Conservation (phyloP, 768 basidiomycete genomes). For the Butyriboletus loyo region DNA sequence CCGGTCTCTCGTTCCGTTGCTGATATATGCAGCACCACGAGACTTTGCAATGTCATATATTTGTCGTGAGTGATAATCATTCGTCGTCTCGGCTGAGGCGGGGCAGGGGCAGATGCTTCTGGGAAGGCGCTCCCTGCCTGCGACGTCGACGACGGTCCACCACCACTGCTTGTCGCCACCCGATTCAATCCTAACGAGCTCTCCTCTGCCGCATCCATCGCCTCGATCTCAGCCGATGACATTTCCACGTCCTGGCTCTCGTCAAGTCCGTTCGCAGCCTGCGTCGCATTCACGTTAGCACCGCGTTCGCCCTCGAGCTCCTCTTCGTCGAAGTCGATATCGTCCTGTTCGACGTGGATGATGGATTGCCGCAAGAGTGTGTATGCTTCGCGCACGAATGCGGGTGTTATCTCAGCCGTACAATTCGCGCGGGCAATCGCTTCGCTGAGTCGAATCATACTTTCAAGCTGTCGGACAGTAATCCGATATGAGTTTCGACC, state of each 20-base stretch:
- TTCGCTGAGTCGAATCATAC: slow-evolving; percentile 96
- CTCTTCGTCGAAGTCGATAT: slow-evolving; percentile 96
- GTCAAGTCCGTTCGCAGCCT: slow-evolving; percentile 38
- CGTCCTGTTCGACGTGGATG: slow-evolving; percentile 99
- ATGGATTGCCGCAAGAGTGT: slow-evolving; percentile 93
- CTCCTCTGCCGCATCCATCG: slow-evolving; percentile 48
- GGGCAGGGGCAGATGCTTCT: slow-evolving; percentile 34
- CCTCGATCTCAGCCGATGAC: slow-evolving; percentile 57
- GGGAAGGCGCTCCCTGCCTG: slow-evolving; percentile 27
- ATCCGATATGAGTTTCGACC: slow-evolving; percentile 94
- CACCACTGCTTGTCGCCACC: slow-evolving; percentile 35
- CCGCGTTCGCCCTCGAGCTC: slow-evolving; percentile 59
- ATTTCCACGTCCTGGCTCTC: slow-evolving; percentile 64
- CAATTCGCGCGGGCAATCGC: slow-evolving; percentile 98
- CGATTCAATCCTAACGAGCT: slow-evolving; percentile 41
- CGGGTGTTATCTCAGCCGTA: slow-evolving; percentile 92
- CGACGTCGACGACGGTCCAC: slow-evolving; percentile 32
- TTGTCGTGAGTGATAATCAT: slow-evolving; percentile 96
- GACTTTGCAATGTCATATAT: slow-evolving; percentile 85
- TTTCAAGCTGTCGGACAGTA: slow-evolving; percentile 96
- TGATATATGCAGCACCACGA: slow-evolving; percentile 80
- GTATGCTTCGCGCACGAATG: slow-evolving; percentile 94
- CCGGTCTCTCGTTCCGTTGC: slow-evolving; percentile 74
- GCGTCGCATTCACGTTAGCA: slow-evolving; percentile 34
- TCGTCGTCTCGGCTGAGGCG: slow-evolving; percentile 59